Evolutionary conservation across 768 basidiomycete species (phyloP).

Genomic region (Dentipellis fragilis): DNA sequence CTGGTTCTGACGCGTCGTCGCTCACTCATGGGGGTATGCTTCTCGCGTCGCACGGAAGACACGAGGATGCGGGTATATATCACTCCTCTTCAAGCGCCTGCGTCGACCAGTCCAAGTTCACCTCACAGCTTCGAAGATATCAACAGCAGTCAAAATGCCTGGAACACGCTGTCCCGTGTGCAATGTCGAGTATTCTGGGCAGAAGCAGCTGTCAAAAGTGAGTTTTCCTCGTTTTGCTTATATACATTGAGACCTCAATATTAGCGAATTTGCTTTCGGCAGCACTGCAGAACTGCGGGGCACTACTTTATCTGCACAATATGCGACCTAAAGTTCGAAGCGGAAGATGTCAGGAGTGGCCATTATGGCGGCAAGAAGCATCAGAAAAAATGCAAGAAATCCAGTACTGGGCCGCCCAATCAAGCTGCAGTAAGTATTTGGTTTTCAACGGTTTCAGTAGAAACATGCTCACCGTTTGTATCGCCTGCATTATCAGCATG

Average conservation of each 20-base stretch:
- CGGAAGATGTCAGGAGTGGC: not conserved
- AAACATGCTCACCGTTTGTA: no score
- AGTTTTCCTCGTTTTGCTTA: not conserved
- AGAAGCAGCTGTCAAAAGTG: not conserved
- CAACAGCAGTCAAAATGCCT: not conserved
- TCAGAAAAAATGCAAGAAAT: not conserved
- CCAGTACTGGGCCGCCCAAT: not conserved
- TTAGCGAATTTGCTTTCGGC: not conserved
- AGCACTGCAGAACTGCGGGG: not conserved
- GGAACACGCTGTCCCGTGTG: not conserved
- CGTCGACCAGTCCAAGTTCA: no score
- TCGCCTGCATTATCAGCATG: no score
- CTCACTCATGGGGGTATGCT: no score
- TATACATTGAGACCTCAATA: not conserved
- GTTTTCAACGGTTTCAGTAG: no score
- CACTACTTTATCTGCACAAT: not conserved
- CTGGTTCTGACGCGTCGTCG: no score
- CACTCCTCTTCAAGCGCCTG: no score
- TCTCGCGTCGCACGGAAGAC: no score
- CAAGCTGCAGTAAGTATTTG: not conserved
- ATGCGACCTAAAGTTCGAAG: not conserved
- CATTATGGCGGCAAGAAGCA: not conserved
- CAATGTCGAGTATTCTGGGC: not conserved
- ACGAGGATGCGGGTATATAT: no score
- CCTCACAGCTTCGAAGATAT: not conserved